Evolutionary conservation across 2,329 filamentous ascomycete species (phyloP).

Genomic region (Venturia asperata): DNA sequence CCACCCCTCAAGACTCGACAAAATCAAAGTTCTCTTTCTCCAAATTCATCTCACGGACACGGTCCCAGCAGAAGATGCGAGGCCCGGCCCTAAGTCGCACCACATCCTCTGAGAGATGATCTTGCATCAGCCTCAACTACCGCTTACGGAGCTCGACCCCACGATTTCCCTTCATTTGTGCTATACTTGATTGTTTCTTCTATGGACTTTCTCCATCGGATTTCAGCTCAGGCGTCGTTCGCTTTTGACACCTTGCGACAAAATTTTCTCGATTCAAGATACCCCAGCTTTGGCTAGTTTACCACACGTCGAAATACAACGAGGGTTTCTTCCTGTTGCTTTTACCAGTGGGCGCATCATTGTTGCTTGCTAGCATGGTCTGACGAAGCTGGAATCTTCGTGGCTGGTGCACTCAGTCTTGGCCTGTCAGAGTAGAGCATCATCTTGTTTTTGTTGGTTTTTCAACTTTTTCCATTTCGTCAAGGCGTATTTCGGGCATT

Average conservation of each 20-base stretch:
- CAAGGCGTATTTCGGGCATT: neutral
- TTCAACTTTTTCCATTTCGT: neutral
- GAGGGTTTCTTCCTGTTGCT: neutral
- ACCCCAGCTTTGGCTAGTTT: slow-evolving; percentile 5
- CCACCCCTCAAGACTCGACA: slow-evolving; percentile 25
- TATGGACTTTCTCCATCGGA: neutral
- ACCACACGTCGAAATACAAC: neutral
- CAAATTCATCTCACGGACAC: slow-evolving; percentile 38
- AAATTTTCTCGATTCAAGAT: slow-evolving; percentile 6
- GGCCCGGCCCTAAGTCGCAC: slow-evolving; percentile 8
- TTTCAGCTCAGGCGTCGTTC: neutral
- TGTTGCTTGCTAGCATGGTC: neutral
- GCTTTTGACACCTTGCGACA: neutral
- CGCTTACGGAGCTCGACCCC: no score
- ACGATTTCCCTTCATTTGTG: neutral
- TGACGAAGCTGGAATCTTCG: slow-evolving; percentile 1
- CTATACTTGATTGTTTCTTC: neutral
- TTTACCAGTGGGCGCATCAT: neutral
- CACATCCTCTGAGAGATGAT: slow-evolving; percentile 7
- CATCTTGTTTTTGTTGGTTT: neutral
- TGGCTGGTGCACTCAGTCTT: neutral
- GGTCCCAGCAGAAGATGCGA: slow-evolving; percentile 35
- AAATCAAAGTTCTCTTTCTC: slow-evolving; percentile 32
- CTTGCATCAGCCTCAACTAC: neutral
- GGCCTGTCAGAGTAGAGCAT: neutral